Conservation (phyloP, 169 alveolate genomes). For the Eimeria acervulina region DNA sequence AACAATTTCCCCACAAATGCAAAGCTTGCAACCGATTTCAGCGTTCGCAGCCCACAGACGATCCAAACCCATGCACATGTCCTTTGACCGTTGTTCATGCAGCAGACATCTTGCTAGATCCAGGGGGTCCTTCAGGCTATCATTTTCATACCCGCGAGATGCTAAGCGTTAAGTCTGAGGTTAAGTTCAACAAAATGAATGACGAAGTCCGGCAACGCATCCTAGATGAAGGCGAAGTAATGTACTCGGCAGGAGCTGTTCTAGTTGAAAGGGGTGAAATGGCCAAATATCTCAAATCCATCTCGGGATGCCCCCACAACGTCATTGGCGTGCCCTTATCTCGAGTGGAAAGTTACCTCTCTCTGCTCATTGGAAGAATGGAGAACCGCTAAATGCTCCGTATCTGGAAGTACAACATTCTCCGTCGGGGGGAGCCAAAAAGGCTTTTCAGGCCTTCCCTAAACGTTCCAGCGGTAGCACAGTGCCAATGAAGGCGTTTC, state of each 20-base stretch:
- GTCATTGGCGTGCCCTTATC: constrained; percentile 65
- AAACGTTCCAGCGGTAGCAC: no score
- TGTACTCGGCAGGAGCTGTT: constrained; percentile 72
- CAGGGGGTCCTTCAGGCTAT: constrained; percentile 61
- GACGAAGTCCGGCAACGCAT: constrained; percentile 48
- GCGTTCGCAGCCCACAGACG: neutral
- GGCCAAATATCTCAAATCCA: constrained; percentile 43
- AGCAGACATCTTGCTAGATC: constrained; percentile 27
- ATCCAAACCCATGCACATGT: constrained; percentile 25
- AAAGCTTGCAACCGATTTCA: constrained; percentile 41
- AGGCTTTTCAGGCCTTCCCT: no score
- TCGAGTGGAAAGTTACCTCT: neutral
- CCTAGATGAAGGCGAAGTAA: constrained; percentile 60
- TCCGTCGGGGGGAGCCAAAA: neutral
- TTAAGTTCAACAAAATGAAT: constrained; percentile 14
- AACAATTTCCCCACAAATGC: constrained; percentile 51
- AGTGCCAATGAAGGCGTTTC: neutral
- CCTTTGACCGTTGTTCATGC: constrained; percentile 61
- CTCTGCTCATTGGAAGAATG: constrained; percentile 36
- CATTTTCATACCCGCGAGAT: constrained; percentile 37
- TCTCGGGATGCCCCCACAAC: constrained; percentile 68
- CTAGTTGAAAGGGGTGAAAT: constrained; percentile 62
- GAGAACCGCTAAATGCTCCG: neutral
- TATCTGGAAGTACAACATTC: neutral
- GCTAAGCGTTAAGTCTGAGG: constrained; percentile 28